Evolutionary conservation across 306 rosid genomes (phyloP).

Genomic region (Dalbergia cochinchinensis): DNA sequence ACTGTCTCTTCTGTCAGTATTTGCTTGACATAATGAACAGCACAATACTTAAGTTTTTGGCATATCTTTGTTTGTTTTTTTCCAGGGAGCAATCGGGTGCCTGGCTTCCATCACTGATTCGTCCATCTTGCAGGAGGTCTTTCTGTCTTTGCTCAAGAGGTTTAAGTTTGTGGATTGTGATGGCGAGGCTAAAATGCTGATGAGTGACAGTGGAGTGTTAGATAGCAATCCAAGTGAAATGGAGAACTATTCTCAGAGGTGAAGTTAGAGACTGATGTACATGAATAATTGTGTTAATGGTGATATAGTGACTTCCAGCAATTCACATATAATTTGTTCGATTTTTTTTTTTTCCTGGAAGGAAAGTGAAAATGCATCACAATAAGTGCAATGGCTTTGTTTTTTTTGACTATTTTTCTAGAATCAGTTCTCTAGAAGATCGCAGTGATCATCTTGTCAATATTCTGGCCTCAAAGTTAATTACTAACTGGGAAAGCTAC

Average conservation of each 20-base stretch:
- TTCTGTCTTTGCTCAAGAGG: conserved; percentile 64
- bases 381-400: background rate
- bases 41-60: conserved; percentile 28
- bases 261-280: conserved; percentile 29
- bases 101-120: conserved; percentile 87
- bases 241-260: conserved; percentile 70
- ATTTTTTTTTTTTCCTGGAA: background rate
- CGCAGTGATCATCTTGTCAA: background rate
- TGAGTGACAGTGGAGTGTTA: conserved; percentile 41
- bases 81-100: conserved; percentile 87
- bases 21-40: conserved; percentile 25
- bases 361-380: background rate
- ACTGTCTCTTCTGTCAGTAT: conserved; percentile 21
- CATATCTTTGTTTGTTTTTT: conserved; percentile 24
- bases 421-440: background rate
- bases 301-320: background rate
- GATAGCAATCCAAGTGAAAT: conserved; percentile 50
- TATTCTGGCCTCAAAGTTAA: background rate
- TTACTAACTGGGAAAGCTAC: background rate
- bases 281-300: conserved; percentile 18
- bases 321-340: background rate
- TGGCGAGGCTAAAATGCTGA: conserved; percentile 52
- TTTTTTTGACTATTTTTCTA: background rate
- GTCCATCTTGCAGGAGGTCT: conserved; percentile 59
- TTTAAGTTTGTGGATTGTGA: conserved; percentile 58